Base-by-base conservation (phyloP, 495 filamentous ascomycete genomes). In the Chaetomium cochliodes region DNA sequence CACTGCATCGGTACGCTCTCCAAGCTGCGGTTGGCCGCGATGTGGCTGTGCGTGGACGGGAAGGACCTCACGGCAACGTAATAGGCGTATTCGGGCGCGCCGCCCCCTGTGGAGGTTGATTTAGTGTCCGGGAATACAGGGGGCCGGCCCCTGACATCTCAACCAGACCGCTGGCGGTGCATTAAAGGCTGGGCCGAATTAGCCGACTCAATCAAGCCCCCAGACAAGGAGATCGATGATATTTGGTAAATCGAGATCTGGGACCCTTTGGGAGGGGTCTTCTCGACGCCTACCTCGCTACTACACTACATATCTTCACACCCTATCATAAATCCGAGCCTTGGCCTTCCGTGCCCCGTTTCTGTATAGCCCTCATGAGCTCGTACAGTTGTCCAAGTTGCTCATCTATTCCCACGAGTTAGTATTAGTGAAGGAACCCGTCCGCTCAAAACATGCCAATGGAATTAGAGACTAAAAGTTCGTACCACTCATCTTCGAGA, bases 361-460 rank as follows among this genome's bases (percentile, higher is more conserved):
- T 90, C 68, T 81, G 84, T 53, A 96, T 94, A 13, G 90, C 84
- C 74, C 89, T 84, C 92, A 97, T 94, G 46, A 98, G 82, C 74
- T 98, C 94, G 70, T 97, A 96, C 57, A 98, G 75, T 76, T 98
- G 96, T 0, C 88, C 92, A 18, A 98, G 72, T 75, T 98, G 96
- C 72, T 98, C 87, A 70, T 98, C 93, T 97, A 46, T 56, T 9
- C 18, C 1, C 1, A 1, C n/a, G 16, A 54, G 65, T 67, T 47
- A 59, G 23, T 26, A 5, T 37, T 5, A 16, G 54, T 42, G 0
- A 22, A 7, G 18, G 16, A 11, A 23, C 20, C 8, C 8, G 3
- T 18, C 2, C 15, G 20, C 51, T 33, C 9, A 58, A 64, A 37
- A 2, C 52, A 69, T 18, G 60, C 55, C 54, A 42, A 59, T 30